Evolutionary conservation across 108 stramenopile species (phyloP).

Genomic region (Hondaea fermentalgiana): DNA sequence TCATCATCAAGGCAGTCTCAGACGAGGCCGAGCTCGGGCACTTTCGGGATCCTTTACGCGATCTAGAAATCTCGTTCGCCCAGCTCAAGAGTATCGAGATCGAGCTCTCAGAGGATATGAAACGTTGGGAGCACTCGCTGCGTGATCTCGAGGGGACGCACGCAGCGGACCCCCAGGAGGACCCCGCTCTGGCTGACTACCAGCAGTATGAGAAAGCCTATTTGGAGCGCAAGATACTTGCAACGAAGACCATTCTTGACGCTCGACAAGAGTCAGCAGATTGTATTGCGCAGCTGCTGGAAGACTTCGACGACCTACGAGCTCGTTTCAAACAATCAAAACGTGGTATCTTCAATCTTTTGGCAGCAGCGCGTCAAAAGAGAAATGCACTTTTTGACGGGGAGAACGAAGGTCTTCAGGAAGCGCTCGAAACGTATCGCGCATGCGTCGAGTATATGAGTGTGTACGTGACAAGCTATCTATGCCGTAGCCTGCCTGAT

Average conservation of each 20-base stretch:
- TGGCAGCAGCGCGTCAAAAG: too few species aligned
- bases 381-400: too few species aligned
- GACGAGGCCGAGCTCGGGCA: neutral
- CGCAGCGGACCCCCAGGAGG: neutral
- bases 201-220: neutral
- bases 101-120: neutral
- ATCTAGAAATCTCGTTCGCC: neutral
- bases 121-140: neutral
- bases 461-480: too few species aligned
- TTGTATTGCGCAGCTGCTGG: too few species aligned
- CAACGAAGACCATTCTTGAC: neutral
- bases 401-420: too few species aligned
- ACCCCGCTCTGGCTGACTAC: neutral
- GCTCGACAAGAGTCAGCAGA: neutral
- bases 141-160: neutral
- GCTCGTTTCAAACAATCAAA: too few species aligned
- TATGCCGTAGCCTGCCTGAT: too few species aligned
- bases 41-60: neutral
- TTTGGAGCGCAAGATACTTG: neutral
- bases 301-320: too few species aligned
- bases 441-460: too few species aligned
- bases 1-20: neutral
- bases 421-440: too few species aligned
- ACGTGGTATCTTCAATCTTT: too few species aligned
- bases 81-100: neutral